Conservation (phyloP, 2,329 filamentous ascomycete genomes). For the Talaromyces piceae region DNA sequence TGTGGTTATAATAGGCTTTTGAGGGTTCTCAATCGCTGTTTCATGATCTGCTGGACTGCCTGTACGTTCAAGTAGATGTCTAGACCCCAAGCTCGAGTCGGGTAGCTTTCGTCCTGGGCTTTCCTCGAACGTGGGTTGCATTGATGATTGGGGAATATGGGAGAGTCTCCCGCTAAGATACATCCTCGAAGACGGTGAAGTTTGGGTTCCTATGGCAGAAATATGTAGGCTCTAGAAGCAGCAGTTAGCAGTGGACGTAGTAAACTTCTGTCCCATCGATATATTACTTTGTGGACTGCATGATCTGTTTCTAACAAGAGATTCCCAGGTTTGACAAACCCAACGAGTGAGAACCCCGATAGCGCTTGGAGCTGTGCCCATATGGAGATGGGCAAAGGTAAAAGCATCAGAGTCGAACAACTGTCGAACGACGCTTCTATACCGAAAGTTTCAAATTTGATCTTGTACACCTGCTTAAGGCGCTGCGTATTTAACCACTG, state of each 20-base stretch:
- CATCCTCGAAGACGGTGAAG: background rate
- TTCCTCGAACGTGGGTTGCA: background rate
- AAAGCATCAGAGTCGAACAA: background rate
- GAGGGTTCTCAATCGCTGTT: background rate
- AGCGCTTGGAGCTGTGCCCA: conserved; percentile 1
- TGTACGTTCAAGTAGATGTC: background rate
- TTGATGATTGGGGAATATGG: background rate
- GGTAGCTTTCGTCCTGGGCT: background rate
- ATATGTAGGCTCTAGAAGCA: background rate
- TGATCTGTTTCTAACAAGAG: background rate
- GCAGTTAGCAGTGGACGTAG: background rate
- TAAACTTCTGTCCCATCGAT: background rate
- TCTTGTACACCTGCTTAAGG: background rate
- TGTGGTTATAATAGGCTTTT: background rate
- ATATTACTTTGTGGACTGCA: background rate
- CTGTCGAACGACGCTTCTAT: background rate
- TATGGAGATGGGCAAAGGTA: conserved; percentile 1
- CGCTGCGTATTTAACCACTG: background rate
- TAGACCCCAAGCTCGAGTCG: background rate
- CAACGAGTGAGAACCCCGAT: background rate
- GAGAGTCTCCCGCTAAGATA: background rate
- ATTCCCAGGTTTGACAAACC: conserved; percentile 2
- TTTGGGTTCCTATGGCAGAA: background rate
- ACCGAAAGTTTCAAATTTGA: background rate
- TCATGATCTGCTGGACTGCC: background rate